Conservation (phyloP, 2,329 filamentous ascomycete species). For the Apiospora hydei region DNA sequence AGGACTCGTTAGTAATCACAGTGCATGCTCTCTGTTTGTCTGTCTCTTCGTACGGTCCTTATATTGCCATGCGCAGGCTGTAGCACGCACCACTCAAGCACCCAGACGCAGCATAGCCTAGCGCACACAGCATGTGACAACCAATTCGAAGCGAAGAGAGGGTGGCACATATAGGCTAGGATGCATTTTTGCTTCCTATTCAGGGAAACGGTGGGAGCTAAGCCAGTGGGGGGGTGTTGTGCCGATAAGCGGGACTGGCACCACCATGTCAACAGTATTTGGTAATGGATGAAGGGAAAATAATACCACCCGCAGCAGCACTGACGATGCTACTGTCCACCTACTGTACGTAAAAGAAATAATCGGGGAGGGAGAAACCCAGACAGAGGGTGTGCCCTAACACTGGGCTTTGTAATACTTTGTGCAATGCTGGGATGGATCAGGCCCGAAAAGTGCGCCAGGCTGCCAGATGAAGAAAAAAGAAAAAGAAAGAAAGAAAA, state of each 20-base stretch:
- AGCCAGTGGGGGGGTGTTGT: conserved; percentile 4
- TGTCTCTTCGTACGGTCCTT: background rate
- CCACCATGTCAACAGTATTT: background rate
- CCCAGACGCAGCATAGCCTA: background rate
- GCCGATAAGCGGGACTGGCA: background rate
- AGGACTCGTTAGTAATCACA: background rate
- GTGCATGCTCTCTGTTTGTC: background rate
- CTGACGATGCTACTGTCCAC: background rate
- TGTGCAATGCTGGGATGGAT: background rate
- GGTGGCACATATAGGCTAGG: background rate
- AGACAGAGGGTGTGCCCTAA: background rate
- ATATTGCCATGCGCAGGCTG: background rate
- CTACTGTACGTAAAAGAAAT: background rate
- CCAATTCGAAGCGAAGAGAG: background rate
- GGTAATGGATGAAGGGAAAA: background rate
- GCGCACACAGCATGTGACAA: background rate
- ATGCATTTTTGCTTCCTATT: conserved; percentile 6
- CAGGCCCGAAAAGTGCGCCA: background rate
- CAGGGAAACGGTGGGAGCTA: conserved; percentile 15
- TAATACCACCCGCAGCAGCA: background rate
- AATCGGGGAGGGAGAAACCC: background rate
- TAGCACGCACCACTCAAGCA: background rate
- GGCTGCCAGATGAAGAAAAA: background rate
- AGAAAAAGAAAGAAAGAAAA: too few relatives aligned
- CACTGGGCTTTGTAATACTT: background rate